Percentiles rank a stretch among this genome's conserved stretches.
These are phyloP conservation scores for Pestalotiopsis fici DNA, from an alignment of 2,329 filamentous ascomycete species.

Conservation along the genomic window DNA sequence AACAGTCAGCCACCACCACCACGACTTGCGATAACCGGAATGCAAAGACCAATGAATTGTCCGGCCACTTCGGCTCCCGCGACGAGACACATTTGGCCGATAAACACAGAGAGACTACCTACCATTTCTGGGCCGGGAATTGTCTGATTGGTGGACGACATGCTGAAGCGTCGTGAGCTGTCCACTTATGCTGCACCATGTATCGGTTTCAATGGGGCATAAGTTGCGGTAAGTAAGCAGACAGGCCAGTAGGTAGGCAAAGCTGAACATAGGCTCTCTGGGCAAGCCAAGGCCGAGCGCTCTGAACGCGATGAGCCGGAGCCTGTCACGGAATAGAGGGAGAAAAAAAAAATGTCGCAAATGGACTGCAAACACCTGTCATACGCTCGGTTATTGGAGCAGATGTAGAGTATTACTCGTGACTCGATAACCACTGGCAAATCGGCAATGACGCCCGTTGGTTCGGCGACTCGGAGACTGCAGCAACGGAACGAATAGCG, in stretches of 20 bases:
- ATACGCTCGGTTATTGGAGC: not conserved
- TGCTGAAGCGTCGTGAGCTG: not conserved
- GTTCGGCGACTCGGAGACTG: not conserved
- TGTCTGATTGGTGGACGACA: not conserved
- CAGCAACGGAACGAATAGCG: not conserved
- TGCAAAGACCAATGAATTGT: not conserved
- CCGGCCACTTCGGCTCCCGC: not conserved
- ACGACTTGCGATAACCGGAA: not conserved
- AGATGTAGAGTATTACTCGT: not conserved
- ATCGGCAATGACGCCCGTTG: not conserved
- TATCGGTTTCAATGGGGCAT: not conserved
- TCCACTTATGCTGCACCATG: not conserved
- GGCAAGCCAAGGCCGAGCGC: too few relatives aligned
- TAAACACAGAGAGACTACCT: not conserved
- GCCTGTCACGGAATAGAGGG: not conserved
- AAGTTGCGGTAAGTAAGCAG: conserved; percentile 1
- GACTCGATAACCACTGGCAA: not conserved
- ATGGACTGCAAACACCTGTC: not conserved
- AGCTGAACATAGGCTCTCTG: too few relatives aligned
- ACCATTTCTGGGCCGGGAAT: not conserved
- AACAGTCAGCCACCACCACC: not conserved
- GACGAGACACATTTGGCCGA: not conserved
- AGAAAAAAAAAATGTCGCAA: not conserved
- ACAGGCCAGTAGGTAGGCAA: not conserved
- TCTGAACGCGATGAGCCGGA: too few relatives aligned